Conservation (phyloP, 2,329 filamentous ascomycete genomes). For the Pseudomassariella vexata region DNA sequence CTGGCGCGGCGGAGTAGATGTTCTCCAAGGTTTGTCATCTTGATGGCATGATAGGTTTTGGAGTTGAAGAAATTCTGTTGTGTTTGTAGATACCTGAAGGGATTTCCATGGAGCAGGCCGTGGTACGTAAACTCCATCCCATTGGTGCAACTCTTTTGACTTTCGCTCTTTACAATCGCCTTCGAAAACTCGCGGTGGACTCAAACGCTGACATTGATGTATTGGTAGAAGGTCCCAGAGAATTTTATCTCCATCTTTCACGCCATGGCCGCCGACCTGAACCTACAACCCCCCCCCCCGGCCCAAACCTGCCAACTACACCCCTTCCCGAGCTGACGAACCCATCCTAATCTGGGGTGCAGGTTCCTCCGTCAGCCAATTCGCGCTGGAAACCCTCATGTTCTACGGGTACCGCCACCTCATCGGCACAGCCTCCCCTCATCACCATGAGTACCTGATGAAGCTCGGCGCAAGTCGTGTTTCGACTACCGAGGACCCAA, state of each 20-base stretch:
- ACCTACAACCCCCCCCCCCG: slow-evolving; percentile 50
- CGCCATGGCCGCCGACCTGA: slow-evolving; percentile 42
- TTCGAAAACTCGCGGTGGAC: slow-evolving; percentile 30
- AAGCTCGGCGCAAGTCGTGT: slow-evolving; percentile 33
- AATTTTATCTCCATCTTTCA: slow-evolving; percentile 58
- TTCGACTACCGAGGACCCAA: slow-evolving; percentile 40
- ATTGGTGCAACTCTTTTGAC: not conserved
- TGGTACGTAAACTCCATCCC: too few species aligned
- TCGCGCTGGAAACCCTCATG: slow-evolving; percentile 41
- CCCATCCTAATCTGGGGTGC: slow-evolving; percentile 47
- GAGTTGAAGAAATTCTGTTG: too few species aligned
- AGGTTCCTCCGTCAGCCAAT: slow-evolving; percentile 45
- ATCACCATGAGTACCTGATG: slow-evolving; percentile 37
- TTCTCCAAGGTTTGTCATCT: too few species aligned
- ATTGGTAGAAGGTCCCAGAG: slow-evolving; percentile 49
- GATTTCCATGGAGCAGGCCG: slow-evolving; percentile 17
- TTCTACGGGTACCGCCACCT: slow-evolving; percentile 48
- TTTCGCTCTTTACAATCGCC: not conserved
- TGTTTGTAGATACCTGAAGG: slow-evolving; percentile 18
- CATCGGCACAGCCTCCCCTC: slow-evolving; percentile 39
- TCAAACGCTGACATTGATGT: slow-evolving; percentile 45
- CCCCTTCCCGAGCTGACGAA: slow-evolving; percentile 26
- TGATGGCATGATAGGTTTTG: too few species aligned
- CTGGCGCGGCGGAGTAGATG: too few species aligned
- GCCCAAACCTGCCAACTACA: slow-evolving; percentile 42